Evolutionary conservation across 345 rosid species (phyloP).

Genomic region (Arabis alpina): DNA sequence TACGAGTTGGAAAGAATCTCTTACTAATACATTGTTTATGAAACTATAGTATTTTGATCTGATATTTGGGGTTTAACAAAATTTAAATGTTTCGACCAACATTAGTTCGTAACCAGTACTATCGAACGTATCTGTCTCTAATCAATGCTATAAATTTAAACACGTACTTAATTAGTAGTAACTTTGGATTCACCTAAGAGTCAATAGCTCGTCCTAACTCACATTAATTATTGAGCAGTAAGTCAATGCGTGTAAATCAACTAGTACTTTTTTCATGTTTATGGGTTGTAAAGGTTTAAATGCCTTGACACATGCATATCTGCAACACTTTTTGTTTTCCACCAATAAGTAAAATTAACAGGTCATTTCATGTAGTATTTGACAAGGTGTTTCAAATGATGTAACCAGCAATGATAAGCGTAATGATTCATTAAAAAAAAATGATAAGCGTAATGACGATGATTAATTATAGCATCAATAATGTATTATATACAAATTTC

Average conservation of each 20-base stretch:
- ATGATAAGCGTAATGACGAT: background rate
- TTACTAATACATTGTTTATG: background rate
- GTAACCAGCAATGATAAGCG: background rate
- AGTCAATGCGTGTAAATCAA: constrained; percentile 1
- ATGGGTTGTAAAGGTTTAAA: background rate
- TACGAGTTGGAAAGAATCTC: background rate
- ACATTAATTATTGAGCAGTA: constrained; percentile 12
- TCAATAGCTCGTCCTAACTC: constrained; percentile 20
- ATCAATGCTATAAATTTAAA: constrained; percentile 19
- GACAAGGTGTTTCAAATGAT: background rate
- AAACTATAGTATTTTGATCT: background rate
- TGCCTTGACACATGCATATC: background rate
- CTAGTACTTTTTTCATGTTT: background rate
- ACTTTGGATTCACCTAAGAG: background rate
- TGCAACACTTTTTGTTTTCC: background rate
- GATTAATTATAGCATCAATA: background rate
- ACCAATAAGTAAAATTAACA: too few species aligned
- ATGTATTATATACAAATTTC: background rate
- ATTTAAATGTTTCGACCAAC: background rate
- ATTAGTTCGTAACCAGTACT: background rate
- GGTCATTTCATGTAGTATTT: background rate
- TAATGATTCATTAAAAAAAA: background rate
- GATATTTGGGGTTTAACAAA: background rate
- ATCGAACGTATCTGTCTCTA: background rate
- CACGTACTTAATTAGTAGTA: background rate